A percentile compares a stretch with the other conserved stretches of the same genome.
These are phyloP conservation scores for Candida arabinofermentans DNA, from an alignment of 805 yeast species.

Conservation along the genomic window DNA sequence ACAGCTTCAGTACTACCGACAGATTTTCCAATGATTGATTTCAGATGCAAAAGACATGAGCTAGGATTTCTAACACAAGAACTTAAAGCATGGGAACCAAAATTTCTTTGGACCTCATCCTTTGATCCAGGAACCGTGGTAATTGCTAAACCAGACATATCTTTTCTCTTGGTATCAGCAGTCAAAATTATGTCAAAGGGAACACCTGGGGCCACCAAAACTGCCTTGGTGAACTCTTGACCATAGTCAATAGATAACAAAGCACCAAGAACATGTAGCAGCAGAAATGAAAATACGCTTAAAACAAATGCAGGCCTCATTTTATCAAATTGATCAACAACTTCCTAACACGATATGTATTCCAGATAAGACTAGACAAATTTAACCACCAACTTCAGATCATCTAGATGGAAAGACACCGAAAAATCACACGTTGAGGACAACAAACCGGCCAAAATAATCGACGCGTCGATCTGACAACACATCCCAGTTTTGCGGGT, in stretches of 20 bases:
- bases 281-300: constrained; percentile 20
- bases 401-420: too few species aligned
- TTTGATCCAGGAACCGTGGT: constrained; percentile 33
- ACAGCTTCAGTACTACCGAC: constrained; percentile 42
- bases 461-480: too few species aligned
- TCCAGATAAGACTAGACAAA: too few species aligned
- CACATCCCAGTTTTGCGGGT: too few species aligned
- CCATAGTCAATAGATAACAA: constrained; percentile 89
- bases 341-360: neutral
- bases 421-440: too few species aligned
- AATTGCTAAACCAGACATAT: constrained; percentile 71
- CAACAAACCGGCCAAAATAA: too few species aligned
- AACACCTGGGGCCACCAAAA: constrained; percentile 84
- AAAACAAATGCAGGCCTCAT: constrained; percentile 6
- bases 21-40: constrained; percentile 65
- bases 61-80: constrained; percentile 72
- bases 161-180: constrained; percentile 89
- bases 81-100: constrained; percentile 72
- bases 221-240: constrained; percentile 81
- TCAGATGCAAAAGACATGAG: constrained; percentile 61
- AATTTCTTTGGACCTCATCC: constrained; percentile 61
- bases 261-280: constrained; percentile 42
- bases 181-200: constrained; percentile 86
- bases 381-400: too few species aligned
- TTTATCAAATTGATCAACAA: neutral